Base-by-base conservation (phyloP, 352 stramenopile genomes). In the Pythium chondricola region DNA sequence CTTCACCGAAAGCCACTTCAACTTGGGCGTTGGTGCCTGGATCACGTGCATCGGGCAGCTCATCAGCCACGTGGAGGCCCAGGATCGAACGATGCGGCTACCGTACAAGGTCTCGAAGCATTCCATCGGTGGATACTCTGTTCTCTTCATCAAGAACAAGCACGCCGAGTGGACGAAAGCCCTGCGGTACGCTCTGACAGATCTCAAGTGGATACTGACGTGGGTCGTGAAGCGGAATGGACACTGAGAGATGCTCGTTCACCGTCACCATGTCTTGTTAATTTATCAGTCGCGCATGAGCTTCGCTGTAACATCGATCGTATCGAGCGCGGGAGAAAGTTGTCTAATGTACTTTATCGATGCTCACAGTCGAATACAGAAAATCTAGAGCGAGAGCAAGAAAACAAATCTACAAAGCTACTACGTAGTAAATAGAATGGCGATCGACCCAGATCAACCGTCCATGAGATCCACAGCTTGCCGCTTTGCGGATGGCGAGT, bases 1-100 rank as follows among this genome's bases (percentile, higher is more conserved):
- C 42, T 95, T 93, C 21, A 66, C 69, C 7, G 84, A 93, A 42
- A 91, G 79, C 50, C 76, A 84, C 42, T 91, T 93, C 61, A 95
- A 95, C 41, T 69, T 93, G 24, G 84, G 82, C 13, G 59, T 95
- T 7, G 74, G 74, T 20, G 83, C 82, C 22, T 92, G 79, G 80
- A 61, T 93, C 31, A 81, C 71, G 11, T 93, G 82, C 48, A 48
- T 95, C 7, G 69, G 68, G 0, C 76, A 95, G 43, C 59, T 95
- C 24, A 66, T 88, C 25, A 55, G 61, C 10, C 68, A 72, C 31
- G 74, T 85, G 1, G 71, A 79, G 33, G 63, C 54, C 1, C 59
- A 64, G 43, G 83, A 95, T 36, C 58, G 58, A 16, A 71, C 69
- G 6, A 73, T 95, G 38, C 67, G 60, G 18, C 53, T 92, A 27